Evolutionary conservation across 2,329 filamentous ascomycete genomes (phyloP), one percentile per base, ranked within the genome.

Genomic region (Beauveria scarabaeidicola): DNA sequence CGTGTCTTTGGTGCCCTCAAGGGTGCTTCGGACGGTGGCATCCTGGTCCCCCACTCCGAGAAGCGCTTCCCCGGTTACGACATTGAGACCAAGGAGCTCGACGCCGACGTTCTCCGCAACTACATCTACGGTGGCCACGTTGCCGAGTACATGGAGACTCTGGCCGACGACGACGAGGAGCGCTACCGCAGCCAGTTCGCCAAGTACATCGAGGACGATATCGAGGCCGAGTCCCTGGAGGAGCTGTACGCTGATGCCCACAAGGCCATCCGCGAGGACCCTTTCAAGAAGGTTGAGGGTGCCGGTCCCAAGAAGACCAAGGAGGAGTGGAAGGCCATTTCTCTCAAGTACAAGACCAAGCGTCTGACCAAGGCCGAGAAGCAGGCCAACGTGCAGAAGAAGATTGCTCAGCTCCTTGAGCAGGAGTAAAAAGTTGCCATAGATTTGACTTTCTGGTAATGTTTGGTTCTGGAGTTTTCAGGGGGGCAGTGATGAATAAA

Each of bases 1-100:
- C 92, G 94, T 82, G 86, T 99, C 82, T 99, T 99, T 76, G 94
- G 90, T 80, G 94, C 93, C 80, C 91, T 99, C 90, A 99, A 99
- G 89, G 94, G 94, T 84, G 93, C 92, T 72, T 97, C 92, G 51
- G 94, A 99, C 79, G 94, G 94, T 79, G 94, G 94, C 77, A 90
- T 99, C 79, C 86, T 92, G 78, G 81, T 99, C 70, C 94, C 94
- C 71, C 94, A 99, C 90, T 96, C 91, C 71, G 92, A 97, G 86
- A 97, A 94, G 86, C 93, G 94, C 72, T 99, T 99, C 91, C 94
- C 94, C 72, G 94, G 94, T 73, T 99, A 82, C 87, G 94, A 99
- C 77, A 90, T 96, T 36, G 94, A 99, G 84, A 80, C 81, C 78
- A 92, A 99, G 89, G 93, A 97, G 86, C 90, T 99, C 72, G 94